Conservation (phyloP, 2,329 filamentous ascomycete genomes). For the Chaetoscypha palmicola region DNA sequence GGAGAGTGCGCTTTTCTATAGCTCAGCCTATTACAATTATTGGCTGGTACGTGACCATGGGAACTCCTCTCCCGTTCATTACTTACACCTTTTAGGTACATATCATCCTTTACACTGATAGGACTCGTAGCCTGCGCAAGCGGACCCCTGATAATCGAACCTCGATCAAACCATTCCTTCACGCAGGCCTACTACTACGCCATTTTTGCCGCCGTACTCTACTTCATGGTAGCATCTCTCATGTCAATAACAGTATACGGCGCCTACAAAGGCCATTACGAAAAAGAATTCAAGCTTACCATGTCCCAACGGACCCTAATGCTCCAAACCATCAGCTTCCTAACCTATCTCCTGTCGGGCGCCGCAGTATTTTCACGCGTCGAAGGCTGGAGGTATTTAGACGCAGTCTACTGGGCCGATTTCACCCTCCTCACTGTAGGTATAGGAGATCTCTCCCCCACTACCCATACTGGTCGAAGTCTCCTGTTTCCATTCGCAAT, state of each 20-base stretch:
- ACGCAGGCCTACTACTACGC: constrained; percentile 86
- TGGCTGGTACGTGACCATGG: constrained; percentile 56
- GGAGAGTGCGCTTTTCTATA: constrained; percentile 69
- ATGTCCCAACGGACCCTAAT: constrained; percentile 81
- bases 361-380: constrained; percentile 67
- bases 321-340: constrained; percentile 80
- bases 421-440: constrained; percentile 61
- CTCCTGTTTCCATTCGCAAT: constrained; percentile 79
- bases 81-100: constrained; percentile 35
- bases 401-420: constrained; percentile 74
- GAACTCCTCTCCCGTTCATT: background rate
- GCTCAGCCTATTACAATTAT: constrained; percentile 78
- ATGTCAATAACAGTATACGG: constrained; percentile 75
- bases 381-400: constrained; percentile 69
- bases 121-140: constrained; percentile 59
- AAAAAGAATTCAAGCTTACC: constrained; percentile 70
- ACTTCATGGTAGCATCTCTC: constrained; percentile 70
- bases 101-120: constrained; percentile 58
- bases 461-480: constrained; percentile 52
- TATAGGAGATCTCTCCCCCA: constrained; percentile 48
- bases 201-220: constrained; percentile 67
- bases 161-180: constrained; percentile 50
- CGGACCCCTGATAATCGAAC: constrained; percentile 45
- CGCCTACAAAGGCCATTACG: constrained; percentile 62
- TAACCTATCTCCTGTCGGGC: constrained; percentile 73